phyloP scores from a whole-genome alignment of 257 asterid genomes.

The Petunia secreta region DNA sequence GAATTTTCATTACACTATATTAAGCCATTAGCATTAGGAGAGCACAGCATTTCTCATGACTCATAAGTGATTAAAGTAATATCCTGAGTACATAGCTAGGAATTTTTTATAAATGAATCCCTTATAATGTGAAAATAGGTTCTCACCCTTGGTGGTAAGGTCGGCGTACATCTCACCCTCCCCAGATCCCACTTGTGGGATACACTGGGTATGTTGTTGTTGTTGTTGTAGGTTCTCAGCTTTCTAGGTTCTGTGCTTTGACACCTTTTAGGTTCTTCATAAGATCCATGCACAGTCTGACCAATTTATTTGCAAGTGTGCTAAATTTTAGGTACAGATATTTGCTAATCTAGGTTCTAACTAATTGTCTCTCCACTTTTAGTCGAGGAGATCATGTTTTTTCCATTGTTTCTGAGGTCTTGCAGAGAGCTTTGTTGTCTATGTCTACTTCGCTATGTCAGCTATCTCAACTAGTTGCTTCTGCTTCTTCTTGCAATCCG shows the following conservation, averaged over 20 bases:
- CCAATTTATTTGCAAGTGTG: constrained; percentile 13
- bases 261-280: constrained; percentile 10
- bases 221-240: background rate
- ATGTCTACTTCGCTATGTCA: background rate
- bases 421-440: constrained; percentile 11
- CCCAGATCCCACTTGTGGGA: too few relatives aligned
- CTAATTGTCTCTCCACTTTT: background rate
- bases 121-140: background rate
- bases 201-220: too few relatives aligned
- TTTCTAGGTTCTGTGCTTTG: background rate
- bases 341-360: constrained; percentile 1
- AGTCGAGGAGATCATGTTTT: background rate
- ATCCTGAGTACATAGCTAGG: background rate
- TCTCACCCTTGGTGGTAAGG: too few relatives aligned
- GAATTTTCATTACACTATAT: background rate
- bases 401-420: background rate
- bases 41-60: background rate
- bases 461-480: background rate
- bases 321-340: background rate
- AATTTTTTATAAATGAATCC: constrained; percentile 1
- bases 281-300: background rate
- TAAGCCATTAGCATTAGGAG: background rate
- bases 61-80: background rate
- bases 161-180: too few relatives aligned
- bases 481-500: constrained; percentile 12